Evolutionary conservation across 1,284 basidiomycete species (phyloP).

Genomic region (Ceratobasidium sp.): DNA sequence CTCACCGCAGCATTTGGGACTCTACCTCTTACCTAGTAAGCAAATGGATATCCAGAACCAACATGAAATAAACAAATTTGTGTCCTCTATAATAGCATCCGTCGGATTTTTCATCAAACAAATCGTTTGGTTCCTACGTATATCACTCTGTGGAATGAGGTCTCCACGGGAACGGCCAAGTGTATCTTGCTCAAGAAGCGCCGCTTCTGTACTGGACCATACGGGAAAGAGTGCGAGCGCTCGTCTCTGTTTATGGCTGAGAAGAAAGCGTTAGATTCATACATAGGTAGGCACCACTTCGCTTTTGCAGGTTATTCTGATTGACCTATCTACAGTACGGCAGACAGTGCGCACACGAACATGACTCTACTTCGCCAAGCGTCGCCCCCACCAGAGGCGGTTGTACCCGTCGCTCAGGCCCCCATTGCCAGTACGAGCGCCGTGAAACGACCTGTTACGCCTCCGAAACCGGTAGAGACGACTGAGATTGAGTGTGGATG

Average conservation of each 20-base stretch:
- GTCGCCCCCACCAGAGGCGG: slow-evolving; percentile 11
- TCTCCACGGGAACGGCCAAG: not conserved
- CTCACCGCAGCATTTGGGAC: slow-evolving; percentile 8
- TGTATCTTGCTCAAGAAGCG: slow-evolving; percentile 14
- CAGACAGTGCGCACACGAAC: slow-evolving; percentile 1
- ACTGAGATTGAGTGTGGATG: slow-evolving; percentile 31
- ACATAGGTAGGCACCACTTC: slow-evolving; percentile 9
- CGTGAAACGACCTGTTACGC: not conserved
- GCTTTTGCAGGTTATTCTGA: not conserved
- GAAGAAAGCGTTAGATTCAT: slow-evolving; percentile 31
- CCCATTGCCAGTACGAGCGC: slow-evolving; percentile 29
- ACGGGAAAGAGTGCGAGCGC: not conserved
- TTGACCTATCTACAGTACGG: not conserved
- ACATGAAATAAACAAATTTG: not conserved
- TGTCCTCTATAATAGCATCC: slow-evolving; percentile 11
- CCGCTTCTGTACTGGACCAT: slow-evolving; percentile 2
- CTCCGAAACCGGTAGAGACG: not conserved
- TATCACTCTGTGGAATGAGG: not conserved
- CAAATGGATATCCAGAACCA: not conserved
- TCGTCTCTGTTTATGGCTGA: slow-evolving; percentile 29
- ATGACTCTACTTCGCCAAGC: slow-evolving; percentile 17
- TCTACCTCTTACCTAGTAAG: slow-evolving; percentile 18
- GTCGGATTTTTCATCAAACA: slow-evolving; percentile 8
- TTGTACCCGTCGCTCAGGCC: not conserved
- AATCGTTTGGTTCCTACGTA: slow-evolving; percentile 19